Percentiles rank a stretch among this genome's conserved stretches.
Conservation (phyloP, 495 filamentous ascomycete species). For the Penicillium daleae region DNA sequence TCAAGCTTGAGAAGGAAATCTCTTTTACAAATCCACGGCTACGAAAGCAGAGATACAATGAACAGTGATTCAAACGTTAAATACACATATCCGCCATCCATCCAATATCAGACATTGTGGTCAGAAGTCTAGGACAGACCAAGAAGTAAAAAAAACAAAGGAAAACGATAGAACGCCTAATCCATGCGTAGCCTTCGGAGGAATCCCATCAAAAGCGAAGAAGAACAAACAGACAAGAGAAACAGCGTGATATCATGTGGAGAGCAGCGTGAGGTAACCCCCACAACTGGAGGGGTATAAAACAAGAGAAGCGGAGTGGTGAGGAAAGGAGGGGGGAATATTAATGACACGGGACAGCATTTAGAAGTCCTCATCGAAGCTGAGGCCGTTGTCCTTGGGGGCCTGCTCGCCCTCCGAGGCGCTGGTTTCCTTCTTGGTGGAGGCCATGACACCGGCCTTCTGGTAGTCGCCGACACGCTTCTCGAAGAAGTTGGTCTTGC, state of each 20-base stretch:
- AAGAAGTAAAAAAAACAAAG: constrained; percentile 21
- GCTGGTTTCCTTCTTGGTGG: constrained; percentile 76
- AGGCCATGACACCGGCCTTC: constrained; percentile 98
- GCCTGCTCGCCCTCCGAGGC: constrained; percentile 54
- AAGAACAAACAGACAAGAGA: constrained; percentile 26
- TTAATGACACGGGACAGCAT: constrained; percentile 23
- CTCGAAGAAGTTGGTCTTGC: constrained; percentile 99
- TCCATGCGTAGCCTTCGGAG: constrained; percentile 47
- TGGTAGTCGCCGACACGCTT: constrained; percentile 99
- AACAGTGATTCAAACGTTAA: constrained; percentile 29
- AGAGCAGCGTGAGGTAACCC: constrained; percentile 18
- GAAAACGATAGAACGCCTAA: constrained; percentile 40
- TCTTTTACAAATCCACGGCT: neutral
- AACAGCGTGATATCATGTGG: constrained; percentile 33
- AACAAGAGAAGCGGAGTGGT: constrained; percentile 34
- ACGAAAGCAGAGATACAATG: constrained; percentile 10
- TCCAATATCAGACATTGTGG: constrained; percentile 28
- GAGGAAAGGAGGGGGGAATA: constrained; percentile 20
- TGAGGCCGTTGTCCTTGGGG: constrained; percentile 74
- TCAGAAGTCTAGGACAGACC: constrained; percentile 24
- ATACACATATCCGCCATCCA: constrained; percentile 37
- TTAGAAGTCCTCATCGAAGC: constrained; percentile 98
- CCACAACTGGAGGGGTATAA: constrained; percentile 33
- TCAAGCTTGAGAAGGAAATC: neutral
- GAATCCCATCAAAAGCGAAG: constrained; percentile 38